These are phyloP conservation scores for Clavariopsis aquatica DNA, from an alignment of 495 filamentous ascomycete genomes.

Conservation along the genomic window DNA sequence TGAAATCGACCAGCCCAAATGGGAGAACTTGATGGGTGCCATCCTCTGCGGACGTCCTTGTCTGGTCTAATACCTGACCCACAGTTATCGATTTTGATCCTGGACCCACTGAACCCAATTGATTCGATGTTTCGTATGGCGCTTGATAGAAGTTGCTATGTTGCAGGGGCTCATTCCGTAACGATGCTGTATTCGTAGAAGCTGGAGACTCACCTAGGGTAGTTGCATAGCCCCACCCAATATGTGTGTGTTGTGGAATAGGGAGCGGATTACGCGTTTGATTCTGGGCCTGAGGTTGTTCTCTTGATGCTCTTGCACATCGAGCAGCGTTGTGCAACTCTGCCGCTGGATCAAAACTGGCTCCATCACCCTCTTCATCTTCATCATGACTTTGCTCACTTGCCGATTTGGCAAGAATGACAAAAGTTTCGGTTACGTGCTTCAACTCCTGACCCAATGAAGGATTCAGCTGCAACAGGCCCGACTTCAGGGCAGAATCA, in stretches of 20 bases:
- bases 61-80: conserved; percentile 19
- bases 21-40: conserved; percentile 9
- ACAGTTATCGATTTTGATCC: neutral
- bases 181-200: neutral
- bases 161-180: neutral
- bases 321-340: conserved; percentile 25
- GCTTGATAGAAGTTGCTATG: conserved; percentile 20
- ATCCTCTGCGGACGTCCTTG: neutral
- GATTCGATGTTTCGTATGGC: conserved; percentile 1
- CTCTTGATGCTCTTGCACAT: conserved; percentile 1
- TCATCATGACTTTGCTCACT: conserved; percentile 39
- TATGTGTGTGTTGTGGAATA: conserved; percentile 3
- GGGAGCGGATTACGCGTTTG: neutral
- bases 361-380: conserved; percentile 38
- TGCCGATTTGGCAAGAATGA: conserved; percentile 48
- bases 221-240: conserved; percentile 32
- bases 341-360: conserved; percentile 19
- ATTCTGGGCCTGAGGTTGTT: neutral
- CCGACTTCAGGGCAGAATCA: conserved; percentile 58
- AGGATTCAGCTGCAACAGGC: conserved; percentile 45
- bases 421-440: conserved; percentile 51
- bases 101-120: conserved; percentile 7
- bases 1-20: conserved; percentile 30
- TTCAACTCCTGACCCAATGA: conserved; percentile 48
- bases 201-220: conserved; percentile 1